Base-by-base conservation (phyloP, 345 rosid species). In the Raphanus raphanistrum region DNA sequence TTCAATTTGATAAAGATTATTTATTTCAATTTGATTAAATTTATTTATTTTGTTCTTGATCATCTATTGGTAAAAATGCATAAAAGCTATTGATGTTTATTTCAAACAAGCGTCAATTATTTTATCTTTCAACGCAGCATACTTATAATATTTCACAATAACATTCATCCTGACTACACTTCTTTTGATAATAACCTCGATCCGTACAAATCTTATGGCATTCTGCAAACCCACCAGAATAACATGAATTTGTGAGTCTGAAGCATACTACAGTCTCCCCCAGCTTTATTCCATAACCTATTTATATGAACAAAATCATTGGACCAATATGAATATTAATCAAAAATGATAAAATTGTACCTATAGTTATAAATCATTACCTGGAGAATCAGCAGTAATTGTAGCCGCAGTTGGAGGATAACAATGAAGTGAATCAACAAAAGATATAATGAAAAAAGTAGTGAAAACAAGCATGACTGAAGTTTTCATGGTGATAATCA, bases 91-190 rank as follows among this genome's bases (percentile, higher is more conserved):
- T 41, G 48, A 41, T 41, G 48, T 45, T 45, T 45, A 45, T 45
- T 43, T 45, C 52, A 45, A 45, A 45, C 15, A 45, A 43, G 13
- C 16, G 6, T 4, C 52, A 45, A 45, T 4, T 1, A 45, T 41
- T 45, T 45, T 45, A 45, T 45, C 50, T 12, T 28, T 43, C 13
- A 5, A 43, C 50, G 50, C 6, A 12, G 50, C 6, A 12, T 43
- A 43, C 54, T 12, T 45, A 13, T 4, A 28, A 28, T 48, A 3
- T 48, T 48, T 13, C 17, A 48, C 55, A 48, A 1, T 48, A 48
- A n/a, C 55, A 50, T n/a, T 50, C 55, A 50, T 50, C 55, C 55
- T 50, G 55, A 50, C 55, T 50, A 50, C 55, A 50, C 55, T 50
- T 6, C 55, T n/a, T 50, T 6, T 0, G 1, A 50, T 50, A 50